Percentiles rank a stretch among this genome's conserved stretches.
phyloP scores from a whole-genome alignment of 1,284 basidiomycete species.

The Ceratobasidium sp. region DNA sequence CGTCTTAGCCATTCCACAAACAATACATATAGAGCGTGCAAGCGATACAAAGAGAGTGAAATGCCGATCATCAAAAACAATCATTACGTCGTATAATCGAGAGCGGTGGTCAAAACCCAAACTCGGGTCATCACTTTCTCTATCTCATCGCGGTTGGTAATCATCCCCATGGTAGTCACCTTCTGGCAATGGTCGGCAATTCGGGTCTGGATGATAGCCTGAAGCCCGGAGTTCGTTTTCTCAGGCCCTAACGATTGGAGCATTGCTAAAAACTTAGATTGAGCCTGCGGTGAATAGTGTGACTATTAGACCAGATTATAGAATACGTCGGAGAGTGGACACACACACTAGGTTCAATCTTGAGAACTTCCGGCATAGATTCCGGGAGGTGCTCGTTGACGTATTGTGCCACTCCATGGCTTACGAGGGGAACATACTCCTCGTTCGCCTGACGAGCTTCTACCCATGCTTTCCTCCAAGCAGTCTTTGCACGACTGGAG shows the following conservation, averaged over 20 bases:
- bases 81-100: too few species aligned
- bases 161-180: background rate
- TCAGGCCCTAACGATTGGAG: background rate
- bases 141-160: background rate
- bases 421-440: conserved; percentile 5
- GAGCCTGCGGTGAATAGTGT: background rate
- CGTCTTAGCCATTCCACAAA: background rate
- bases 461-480: conserved; percentile 11
- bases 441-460: conserved; percentile 26
- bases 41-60: too few species aligned
- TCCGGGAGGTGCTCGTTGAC: conserved; percentile 22
- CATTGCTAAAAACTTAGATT: background rate
- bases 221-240: conserved; percentile 6
- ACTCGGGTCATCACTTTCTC: conserved; percentile 31
- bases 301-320: background rate
- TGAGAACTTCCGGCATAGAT: conserved; percentile 2
- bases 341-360: conserved; percentile 10
- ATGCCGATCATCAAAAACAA: too few species aligned
- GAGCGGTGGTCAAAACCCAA: conserved; percentile 3
- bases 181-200: conserved; percentile 25
- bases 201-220: conserved; percentile 4
- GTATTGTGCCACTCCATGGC: conserved; percentile 8
- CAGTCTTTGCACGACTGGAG: conserved; percentile 16
- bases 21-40: too few species aligned
- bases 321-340: background rate